Evolutionary conservation across 2,329 filamentous ascomycete species (phyloP), one percentile per base, ranked within the genome.

Genomic region (Penicillium sp.): DNA sequence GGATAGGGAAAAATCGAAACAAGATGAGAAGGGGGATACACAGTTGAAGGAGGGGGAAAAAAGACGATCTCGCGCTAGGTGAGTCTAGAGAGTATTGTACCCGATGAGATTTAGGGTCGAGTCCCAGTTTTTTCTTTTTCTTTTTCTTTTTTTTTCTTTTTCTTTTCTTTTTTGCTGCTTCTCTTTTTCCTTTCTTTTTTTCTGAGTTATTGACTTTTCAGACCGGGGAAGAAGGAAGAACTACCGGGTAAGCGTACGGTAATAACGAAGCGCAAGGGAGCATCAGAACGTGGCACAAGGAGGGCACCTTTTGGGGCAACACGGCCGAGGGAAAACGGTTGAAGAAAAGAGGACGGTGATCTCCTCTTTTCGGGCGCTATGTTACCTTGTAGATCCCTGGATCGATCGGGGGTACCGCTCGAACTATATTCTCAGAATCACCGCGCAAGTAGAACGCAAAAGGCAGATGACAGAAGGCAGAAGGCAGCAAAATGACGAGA

Each of bases 261-360:
- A 45, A 45, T 34, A n/a, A 45, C 16, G 10, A 28, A 36, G 24
- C 42, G 10, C 52, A 51, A 51, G 44, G 52, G 47, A 54, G 52
- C 52, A 48, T 54, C 52, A 54, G 44, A 54, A 54, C 48, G 52
- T 54, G 52, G 52, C 47, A 54, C 52, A 51, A 54, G 33, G 28
- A 15, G 36, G 38, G 16, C 24, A 29, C 39, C 15, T 16, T 45
- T 41, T 41, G 24, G 23, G 42, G 33, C 31, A 50, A 50, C 34
- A 45, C 28, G 29, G 43, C 42, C 42, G 26, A 45, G 42, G 38
- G 7, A 48, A 48, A 48, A 48, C 38, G 38, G 28, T 48, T 26
- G 36, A 31, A 47, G 34, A 12, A 16, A 21, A 24, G 7, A 26
- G 28, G 21, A 43, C 28, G 21, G 18, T 18, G 34, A 38, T 38